Evolutionary conservation across 108 stramenopile genomes (phyloP).

Genomic region (Cyclotella choctawhatcheeana): DNA sequence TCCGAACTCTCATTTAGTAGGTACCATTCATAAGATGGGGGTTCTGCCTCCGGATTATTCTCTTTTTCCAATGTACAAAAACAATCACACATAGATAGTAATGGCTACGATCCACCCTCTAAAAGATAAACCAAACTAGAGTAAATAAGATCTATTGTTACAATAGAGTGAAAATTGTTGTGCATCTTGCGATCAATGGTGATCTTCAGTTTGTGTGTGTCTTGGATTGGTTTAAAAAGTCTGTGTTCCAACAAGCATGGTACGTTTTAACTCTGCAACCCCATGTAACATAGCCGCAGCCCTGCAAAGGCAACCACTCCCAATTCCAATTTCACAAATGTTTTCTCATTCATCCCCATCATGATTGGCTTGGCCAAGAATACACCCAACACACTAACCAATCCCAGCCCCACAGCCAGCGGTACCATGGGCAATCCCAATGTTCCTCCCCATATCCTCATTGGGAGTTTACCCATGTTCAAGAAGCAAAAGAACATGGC

Average conservation of each 20-base stretch:
- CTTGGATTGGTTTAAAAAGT: no score
- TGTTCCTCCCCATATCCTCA: slow-evolving; percentile 55
- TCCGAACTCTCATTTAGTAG: no score
- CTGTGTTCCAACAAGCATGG: background rate
- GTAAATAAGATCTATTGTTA: no score
- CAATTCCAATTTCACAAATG: slow-evolving; percentile 57
- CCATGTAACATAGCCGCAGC: slow-evolving; percentile 56
- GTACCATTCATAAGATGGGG: no score
- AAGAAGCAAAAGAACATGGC: slow-evolving; percentile 70
- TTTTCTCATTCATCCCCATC: slow-evolving; percentile 52
- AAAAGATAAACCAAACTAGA: no score
- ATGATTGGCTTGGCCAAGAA: slow-evolving; percentile 65
- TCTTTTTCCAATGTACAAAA: no score
- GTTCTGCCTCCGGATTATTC: no score
- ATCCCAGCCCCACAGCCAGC: slow-evolving; percentile 40
- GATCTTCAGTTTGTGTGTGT: no score
- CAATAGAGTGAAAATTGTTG: no score
- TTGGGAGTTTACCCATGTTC: slow-evolving; percentile 55
- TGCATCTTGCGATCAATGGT: no score
- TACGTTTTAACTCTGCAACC: background rate
- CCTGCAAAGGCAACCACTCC: slow-evolving; percentile 61
- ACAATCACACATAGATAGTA: no score
- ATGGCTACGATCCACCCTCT: no score
- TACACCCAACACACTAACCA: slow-evolving; percentile 52
- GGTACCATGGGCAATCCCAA: slow-evolving; percentile 55